phyloP scores from a whole-genome alignment of 2,329 filamentous ascomycete genomes.

The Falciphora oryzae region DNA sequence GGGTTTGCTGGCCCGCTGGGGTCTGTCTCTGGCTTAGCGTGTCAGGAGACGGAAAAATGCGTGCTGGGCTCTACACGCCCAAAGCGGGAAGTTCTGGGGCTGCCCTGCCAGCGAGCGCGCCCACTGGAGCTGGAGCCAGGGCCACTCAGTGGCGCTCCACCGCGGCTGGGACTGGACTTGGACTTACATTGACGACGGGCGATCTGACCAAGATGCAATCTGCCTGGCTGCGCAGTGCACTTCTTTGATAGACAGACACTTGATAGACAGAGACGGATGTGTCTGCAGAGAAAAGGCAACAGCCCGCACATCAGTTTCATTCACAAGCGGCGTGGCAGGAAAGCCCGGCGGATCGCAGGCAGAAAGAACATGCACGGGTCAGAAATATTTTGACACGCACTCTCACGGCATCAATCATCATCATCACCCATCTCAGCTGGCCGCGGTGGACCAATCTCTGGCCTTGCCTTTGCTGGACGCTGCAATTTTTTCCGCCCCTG shows the following conservation, averaged over 20 bases:
- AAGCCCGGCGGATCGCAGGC: neutral
- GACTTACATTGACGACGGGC: neutral
- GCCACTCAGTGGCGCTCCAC: neutral
- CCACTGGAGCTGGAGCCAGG: neutral
- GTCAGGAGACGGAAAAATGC: conserved; percentile 1
- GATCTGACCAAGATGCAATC: too few relatives aligned
- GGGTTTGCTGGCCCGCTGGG: neutral
- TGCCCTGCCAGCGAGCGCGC: neutral
- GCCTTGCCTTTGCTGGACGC: too few relatives aligned
- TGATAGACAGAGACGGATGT: too few relatives aligned
- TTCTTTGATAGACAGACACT: too few relatives aligned
- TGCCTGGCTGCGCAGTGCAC: too few relatives aligned
- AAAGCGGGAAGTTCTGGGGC: conserved; percentile 1
- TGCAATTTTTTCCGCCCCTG: neutral
- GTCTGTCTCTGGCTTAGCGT: neutral
- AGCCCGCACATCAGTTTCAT: neutral
- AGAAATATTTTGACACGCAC: neutral
- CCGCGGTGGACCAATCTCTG: too few relatives aligned
- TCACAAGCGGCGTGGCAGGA: too few relatives aligned
- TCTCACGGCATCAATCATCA: conserved; percentile 1
- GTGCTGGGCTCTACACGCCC: conserved; percentile 1
- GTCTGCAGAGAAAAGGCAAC: neutral
- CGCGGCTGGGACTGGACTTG: too few relatives aligned
- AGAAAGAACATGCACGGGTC: too few relatives aligned
- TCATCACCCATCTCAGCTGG: neutral